Base-by-base conservation (phyloP, 352 stramenopile species). In the Phytophthora pistaciae region DNA sequence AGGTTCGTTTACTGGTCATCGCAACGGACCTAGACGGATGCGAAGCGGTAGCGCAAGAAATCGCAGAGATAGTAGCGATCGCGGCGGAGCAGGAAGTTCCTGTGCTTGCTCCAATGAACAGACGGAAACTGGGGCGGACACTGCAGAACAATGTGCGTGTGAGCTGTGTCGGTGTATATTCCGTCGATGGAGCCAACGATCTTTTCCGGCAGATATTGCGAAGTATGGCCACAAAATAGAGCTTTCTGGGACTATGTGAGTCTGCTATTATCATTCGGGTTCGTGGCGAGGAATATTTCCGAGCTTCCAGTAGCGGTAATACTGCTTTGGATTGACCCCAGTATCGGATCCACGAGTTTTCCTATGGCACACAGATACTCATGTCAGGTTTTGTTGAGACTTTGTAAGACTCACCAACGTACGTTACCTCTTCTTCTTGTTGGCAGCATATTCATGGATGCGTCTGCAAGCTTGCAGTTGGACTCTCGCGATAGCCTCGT, bases 161-260 rank as follows among this genome's bases (percentile, higher is more conserved):
- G 27, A 98, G 93, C 64, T 98, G 97, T 42, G 86, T 99, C 16
- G 97, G 94, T 11, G 81, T 99, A 3, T 98, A 99, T 83, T 98
- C 93, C 40, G 83, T 96, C 16, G 94, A 99, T 56, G 97, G 97
- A n/a, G 97, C 95, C 1, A 90, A 98, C 65, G 92, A 98, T 11
- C 67, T 96, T n/a, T 96, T 83, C 57, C 70, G 78, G 23, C 59
- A 87, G 11, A 78, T 91, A 29, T 25, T 89, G 21, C 53, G 55
- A 62, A 55, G 36, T n/a, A 42, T 69, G 23, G 64, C 29, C 21
- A 27, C 23, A 49, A 42, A 7, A 8, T 33, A 33, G 29, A 33
- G 29, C 6, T 29, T 29, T 29, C 25, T 29, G 25, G 25, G 5
- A 29, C 25, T 29, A 29, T 5, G 25, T 29, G 25, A 29, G 25